A percentile compares a stretch with the other conserved stretches of the same genome.
Evolutionary conservation across 75 land plant genomes (phyloP).

Genomic region (Sequoia sempervirens): DNA sequence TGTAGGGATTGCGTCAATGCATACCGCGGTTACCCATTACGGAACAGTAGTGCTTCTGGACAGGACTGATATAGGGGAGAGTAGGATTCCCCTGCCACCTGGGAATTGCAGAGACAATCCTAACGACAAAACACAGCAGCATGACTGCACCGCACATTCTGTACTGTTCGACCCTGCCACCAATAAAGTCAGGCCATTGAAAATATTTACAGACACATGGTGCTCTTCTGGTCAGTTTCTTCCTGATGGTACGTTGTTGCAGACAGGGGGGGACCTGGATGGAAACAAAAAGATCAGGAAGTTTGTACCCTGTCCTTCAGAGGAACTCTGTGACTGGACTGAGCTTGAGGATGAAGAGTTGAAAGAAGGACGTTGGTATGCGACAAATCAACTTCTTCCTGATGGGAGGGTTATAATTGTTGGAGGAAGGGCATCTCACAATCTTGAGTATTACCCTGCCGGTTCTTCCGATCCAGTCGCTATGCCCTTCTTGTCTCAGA

Average conservation of each 20-base stretch:
- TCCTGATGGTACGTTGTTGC: slow-evolving; percentile 53
- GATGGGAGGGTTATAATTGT: slow-evolving; percentile 44
- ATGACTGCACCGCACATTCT: slow-evolving; percentile 63
- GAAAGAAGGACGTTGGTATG: slow-evolving; percentile 45
- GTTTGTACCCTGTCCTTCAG: slow-evolving; percentile 31
- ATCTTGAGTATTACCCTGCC: slow-evolving; percentile 58
- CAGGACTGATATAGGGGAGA: slow-evolving; percentile 52
- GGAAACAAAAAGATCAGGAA: slow-evolving; percentile 41
- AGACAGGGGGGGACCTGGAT: slow-evolving; percentile 59
- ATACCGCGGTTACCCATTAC: slow-evolving; percentile 55
- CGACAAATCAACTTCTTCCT: slow-evolving; percentile 58
- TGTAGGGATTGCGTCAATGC: slow-evolving; percentile 55
- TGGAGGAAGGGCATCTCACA: slow-evolving; percentile 31
- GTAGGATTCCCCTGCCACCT: slow-evolving; percentile 23
- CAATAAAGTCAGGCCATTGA: slow-evolving; percentile 36
- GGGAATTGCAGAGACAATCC: slow-evolving; percentile 29
- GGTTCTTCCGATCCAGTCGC: slow-evolving; percentile 11
- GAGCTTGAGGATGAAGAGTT: slow-evolving; percentile 21
- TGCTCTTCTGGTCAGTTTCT: slow-evolving; percentile 68
- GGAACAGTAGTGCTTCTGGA: slow-evolving; percentile 53
- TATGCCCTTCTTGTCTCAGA: slow-evolving; percentile 44
- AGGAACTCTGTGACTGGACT: slow-evolving; percentile 42
- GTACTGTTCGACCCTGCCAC: slow-evolving; percentile 38
- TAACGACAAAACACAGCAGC: slow-evolving; percentile 21
- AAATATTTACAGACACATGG: slow-evolving; percentile 56